Evolutionary conservation across 1,284 basidiomycete species (phyloP), one percentile per base, ranked within the genome.

Genomic region (Phlebopus sp.): DNA sequence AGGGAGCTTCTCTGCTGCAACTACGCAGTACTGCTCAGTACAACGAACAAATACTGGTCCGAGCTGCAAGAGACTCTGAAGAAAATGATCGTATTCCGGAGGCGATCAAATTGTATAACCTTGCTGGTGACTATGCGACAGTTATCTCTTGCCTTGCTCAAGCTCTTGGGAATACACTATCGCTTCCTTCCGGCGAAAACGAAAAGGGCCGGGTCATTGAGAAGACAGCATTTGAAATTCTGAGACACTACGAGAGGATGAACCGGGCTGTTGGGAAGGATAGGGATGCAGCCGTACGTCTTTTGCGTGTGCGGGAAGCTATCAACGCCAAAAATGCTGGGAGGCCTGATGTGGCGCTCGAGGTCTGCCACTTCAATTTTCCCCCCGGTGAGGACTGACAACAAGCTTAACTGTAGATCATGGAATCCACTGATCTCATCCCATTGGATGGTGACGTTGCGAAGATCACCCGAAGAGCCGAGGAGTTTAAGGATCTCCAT

Each of bases 21-120:
- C 79, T 98, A 19, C 70, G 79, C 46, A 81, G 86, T 60, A 71
- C 75, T 47, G 73, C 81, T 40, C 82, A 89, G 44, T 97, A 90
- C 73, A 84, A 95, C 47, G 81, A 82, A 30, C 78, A 89, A 34
- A 92, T 98, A 49, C 87, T 98, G 46, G 73, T 86, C 51, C 81
- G 84, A 10, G 90, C 93, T 0, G 91, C 94, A 1, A 76, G 79
- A 44, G 77, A 90, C 59, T 86, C 75, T 49, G 87, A 78, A 68
- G 83, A 84, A 55, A 87, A 85, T 56, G 85, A 87, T 59, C 86
- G 90, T 25, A 84, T 90, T 37, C 79, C 86, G 5, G 93, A 98
- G 66, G 93, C 94, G 2, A 94, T 99, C 70, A 89, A 96, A 66
- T 74, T 99, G 39, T 98, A 93, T 74, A 96, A 98, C 69, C 82